These are phyloP conservation scores for Glaciozyma martinii DNA, from an alignment of 768 basidiomycete species.

Conservation along the genomic window DNA sequence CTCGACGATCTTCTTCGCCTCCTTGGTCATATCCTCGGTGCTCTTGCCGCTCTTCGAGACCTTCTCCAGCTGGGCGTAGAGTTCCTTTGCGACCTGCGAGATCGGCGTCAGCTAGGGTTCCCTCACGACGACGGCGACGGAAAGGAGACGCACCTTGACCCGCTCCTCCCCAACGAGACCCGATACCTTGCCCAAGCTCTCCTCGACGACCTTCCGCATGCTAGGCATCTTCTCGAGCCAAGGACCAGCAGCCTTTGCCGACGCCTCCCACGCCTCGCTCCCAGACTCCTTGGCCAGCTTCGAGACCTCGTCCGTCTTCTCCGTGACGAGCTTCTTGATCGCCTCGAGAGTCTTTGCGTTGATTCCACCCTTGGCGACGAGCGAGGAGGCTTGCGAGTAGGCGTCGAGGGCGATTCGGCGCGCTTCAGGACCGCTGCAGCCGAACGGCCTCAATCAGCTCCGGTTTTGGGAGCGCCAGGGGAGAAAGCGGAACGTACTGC, in stretches of 20 bases:
- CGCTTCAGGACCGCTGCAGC: slow-evolving; percentile 33
- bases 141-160: slow-evolving; percentile 20
- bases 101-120: background rate
- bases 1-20: slow-evolving; percentile 30
- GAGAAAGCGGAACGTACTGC: slow-evolving; percentile 19
- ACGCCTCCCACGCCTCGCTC: slow-evolving; percentile 29
- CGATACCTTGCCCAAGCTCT: slow-evolving; percentile 27
- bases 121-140: background rate
- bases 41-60: slow-evolving; percentile 29
- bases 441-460: background rate
- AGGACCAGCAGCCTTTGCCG: slow-evolving; percentile 28
- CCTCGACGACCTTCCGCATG: slow-evolving; percentile 31
- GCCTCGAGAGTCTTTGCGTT: slow-evolving; percentile 32
- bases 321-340: slow-evolving; percentile 26
- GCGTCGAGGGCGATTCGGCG: slow-evolving; percentile 27
- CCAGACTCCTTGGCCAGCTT: slow-evolving; percentile 28
- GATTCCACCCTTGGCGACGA: slow-evolving; percentile 29
- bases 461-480: too few species aligned
- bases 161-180: slow-evolving; percentile 34
- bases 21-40: slow-evolving; percentile 25
- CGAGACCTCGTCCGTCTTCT: slow-evolving; percentile 29
- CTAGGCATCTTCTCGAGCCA: slow-evolving; percentile 33
- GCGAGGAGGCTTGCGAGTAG: slow-evolving; percentile 24
- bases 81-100: slow-evolving; percentile 25
- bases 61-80: slow-evolving; percentile 32